Percentiles rank a stretch among this genome's conserved stretches.
Conservation (phyloP, 192 early-diverging fungal species). For the Backusella parvicylindrica region DNA sequence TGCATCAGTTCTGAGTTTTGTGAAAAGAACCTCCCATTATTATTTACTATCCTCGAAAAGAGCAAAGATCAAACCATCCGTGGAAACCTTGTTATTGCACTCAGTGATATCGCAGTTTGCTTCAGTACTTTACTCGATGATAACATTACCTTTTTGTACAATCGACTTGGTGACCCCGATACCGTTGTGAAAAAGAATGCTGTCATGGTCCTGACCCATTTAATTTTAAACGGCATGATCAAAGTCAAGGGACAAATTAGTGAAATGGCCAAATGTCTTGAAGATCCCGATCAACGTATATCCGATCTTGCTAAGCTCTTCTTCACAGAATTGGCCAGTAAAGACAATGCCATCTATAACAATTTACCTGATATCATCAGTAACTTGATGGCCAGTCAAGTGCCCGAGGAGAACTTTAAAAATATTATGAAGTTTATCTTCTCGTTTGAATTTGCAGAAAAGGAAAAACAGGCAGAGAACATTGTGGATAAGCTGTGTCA, state of each 20-base stretch:
- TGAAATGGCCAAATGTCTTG: conserved; percentile 98
- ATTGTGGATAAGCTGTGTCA: conserved; percentile 96
- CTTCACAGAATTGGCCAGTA: conserved; percentile 92
- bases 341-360: conserved; percentile 99
- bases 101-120: conserved; percentile 98
- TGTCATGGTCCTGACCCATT: conserved; percentile 97
- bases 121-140: conserved; percentile 97
- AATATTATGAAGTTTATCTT: conserved; percentile 91
- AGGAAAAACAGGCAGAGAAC: conserved; percentile 90
- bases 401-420: conserved; percentile 81
- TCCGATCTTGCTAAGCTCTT: conserved; percentile 92
- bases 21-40: conserved; percentile 84
- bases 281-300: conserved; percentile 83
- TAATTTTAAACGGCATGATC: conserved; percentile 99
- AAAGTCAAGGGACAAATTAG: conserved; percentile 98
- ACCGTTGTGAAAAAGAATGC: conserved; percentile 89
- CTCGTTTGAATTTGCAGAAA: conserved; percentile 87
- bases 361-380: conserved; percentile 98
- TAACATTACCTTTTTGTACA: conserved; percentile 94
- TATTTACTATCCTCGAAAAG: conserved; percentile 88
- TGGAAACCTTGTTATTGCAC: conserved; percentile 91
- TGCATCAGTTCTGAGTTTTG: conserved; percentile 95
- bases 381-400: conserved; percentile 74
- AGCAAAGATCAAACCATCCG: conserved; percentile 82
- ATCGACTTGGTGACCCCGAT: conserved; percentile 81